Percentiles rank a stretch among this genome's conserved stretches.
Evolutionary conservation across 305 asterid genomes (phyloP).

Genomic region (Galium porrigens): DNA sequence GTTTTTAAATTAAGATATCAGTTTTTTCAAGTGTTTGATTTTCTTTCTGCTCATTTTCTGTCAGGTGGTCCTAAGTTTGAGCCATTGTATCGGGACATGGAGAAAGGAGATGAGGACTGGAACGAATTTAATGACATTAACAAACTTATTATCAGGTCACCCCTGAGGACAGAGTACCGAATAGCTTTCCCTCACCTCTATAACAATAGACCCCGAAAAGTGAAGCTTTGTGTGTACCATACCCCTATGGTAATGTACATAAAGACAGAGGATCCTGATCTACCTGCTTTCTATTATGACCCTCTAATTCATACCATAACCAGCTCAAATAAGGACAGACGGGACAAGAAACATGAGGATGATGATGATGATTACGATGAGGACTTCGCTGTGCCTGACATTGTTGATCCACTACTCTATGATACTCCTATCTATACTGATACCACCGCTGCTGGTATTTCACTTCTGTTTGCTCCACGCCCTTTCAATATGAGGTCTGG

Average conservation of each 20-base stretch:
- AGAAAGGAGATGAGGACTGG: conserved; percentile 99
- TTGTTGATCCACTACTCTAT: conserved; percentile 64
- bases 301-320: conserved; percentile 93
- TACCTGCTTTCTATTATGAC: conserved; percentile 94
- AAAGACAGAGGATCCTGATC: conserved; percentile 97
- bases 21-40: too few relatives aligned
- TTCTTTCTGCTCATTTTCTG: conserved; percentile 5
- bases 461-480: conserved; percentile 91
- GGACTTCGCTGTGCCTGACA: conserved; percentile 76
- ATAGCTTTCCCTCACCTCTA: conserved; percentile 93
- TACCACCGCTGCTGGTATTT: conserved; percentile 95
- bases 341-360: conserved; percentile 56
- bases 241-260: conserved; percentile 97
- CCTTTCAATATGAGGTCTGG: conserved; percentile 99
- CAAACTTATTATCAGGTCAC: conserved; percentile 91
- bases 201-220: conserved; percentile 93
- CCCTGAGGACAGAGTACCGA: conserved; percentile 93
- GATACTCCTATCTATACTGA: conserved; percentile 72
- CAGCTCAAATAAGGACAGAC: conserved; percentile 55
- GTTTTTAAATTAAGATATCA: too few relatives aligned
- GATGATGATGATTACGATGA: conserved; percentile 59
- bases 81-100: conserved; percentile 98
- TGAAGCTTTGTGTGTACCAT: conserved; percentile 78
- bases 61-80: conserved; percentile 99
- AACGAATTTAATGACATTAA: conserved; percentile 94